phyloP scores from a whole-genome alignment of 345 rosid genomes.

The Heritiera fomes region DNA sequence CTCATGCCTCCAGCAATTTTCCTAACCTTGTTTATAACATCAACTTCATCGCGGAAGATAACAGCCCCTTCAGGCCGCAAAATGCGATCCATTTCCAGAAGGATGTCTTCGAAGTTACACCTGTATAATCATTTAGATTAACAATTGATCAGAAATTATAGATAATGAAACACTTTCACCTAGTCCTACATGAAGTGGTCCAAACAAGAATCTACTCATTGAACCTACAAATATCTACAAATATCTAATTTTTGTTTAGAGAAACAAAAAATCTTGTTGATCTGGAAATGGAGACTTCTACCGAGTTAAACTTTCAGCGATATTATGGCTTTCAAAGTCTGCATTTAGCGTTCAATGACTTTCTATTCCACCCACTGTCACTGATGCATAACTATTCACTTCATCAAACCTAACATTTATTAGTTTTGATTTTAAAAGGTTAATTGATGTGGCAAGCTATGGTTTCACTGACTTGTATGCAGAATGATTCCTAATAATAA shows the following conservation, averaged over 20 bases:
- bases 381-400: background rate
- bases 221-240: background rate
- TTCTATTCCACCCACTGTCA: background rate
- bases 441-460: background rate
- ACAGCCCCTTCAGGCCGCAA: slow-evolving; percentile 88
- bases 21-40: slow-evolving; percentile 70
- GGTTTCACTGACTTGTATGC: background rate
- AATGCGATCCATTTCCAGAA: slow-evolving; percentile 88
- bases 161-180: background rate
- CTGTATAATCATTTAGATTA: slow-evolving; percentile 34
- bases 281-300: background rate
- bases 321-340: background rate
- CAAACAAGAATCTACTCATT: background rate
- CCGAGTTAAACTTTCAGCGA: background rate
- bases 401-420: background rate
- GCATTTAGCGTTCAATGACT: background rate
- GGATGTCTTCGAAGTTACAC: slow-evolving; percentile 81
- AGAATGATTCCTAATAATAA: background rate
- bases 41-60: slow-evolving; percentile 79
- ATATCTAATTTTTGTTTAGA: background rate
- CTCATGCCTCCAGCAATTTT: slow-evolving; percentile 78
- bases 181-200: background rate
- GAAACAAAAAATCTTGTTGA: background rate
- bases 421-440: background rate
- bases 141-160: slow-evolving; percentile 14